Conservation (phyloP, 352 stramenopile species). For the Pythium dissimile region DNA sequence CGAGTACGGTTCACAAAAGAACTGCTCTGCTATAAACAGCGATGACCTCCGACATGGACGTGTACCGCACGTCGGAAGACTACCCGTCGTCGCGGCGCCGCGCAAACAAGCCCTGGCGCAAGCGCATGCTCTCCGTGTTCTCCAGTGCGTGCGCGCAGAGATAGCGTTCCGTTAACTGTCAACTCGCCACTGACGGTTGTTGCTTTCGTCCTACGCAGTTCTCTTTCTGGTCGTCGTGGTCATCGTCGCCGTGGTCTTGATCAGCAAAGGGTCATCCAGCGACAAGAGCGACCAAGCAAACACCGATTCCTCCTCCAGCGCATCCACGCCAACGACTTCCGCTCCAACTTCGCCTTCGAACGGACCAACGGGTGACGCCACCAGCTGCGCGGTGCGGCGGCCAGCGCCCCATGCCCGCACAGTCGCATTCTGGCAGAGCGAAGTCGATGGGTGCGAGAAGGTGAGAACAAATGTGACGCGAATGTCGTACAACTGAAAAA, state of each 20-base stretch:
- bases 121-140: slow-evolving; percentile 16
- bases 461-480: slow-evolving; percentile 18
- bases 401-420: slow-evolving; percentile 49
- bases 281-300: slow-evolving; percentile 1
- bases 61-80: slow-evolving; percentile 12
- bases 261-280: too few species aligned
- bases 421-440: slow-evolving; percentile 78
- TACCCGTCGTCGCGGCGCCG: slow-evolving; percentile 1
- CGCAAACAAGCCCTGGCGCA: background rate
- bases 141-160: slow-evolving; percentile 6
- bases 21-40: too few species aligned
- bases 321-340: background rate
- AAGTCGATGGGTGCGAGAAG: slow-evolving; percentile 67
- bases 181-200: background rate
- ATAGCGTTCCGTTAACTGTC: background rate
- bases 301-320: background rate
- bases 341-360: background rate
- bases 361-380: background rate
- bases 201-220: background rate
- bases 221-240: slow-evolving; percentile 27
- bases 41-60: slow-evolving; percentile 10
- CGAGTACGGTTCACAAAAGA: background rate
- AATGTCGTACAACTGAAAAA: background rate
- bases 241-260: slow-evolving; percentile 38
- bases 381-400: slow-evolving; percentile 17